Conservation (phyloP, 139 green algal genomes). For the Chlamydomonas applanata region DNA sequence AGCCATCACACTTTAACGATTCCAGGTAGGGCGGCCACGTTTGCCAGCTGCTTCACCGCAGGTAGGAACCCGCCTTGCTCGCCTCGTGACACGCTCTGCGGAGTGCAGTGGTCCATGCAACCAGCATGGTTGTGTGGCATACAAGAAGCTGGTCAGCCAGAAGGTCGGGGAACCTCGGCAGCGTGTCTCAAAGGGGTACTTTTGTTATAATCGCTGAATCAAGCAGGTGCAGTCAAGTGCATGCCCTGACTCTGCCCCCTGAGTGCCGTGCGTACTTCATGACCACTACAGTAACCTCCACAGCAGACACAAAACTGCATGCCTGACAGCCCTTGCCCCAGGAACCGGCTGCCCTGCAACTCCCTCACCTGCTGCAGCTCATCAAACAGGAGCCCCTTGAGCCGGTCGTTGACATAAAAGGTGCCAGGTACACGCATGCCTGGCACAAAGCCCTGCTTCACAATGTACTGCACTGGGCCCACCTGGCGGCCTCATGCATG, state of each 20-base stretch:
- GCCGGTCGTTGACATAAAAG: constrained; percentile 82
- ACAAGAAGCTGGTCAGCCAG: too few relatives aligned
- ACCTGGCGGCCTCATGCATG: constrained; percentile 11
- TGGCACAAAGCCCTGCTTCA: constrained; percentile 73
- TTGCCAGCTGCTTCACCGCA: constrained; percentile 88
- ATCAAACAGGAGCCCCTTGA: constrained; percentile 75
- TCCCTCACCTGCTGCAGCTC: constrained; percentile 61
- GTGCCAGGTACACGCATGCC: constrained; percentile 77
- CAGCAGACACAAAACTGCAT: background rate
- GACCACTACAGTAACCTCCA: background rate
- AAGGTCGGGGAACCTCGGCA: too few relatives aligned
- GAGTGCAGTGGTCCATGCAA: background rate
- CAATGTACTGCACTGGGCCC: constrained; percentile 37
- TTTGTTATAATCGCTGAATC: too few relatives aligned
- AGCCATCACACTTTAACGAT: constrained; percentile 67
- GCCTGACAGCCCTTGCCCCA: too few relatives aligned
- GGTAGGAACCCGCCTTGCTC: constrained; percentile 81
- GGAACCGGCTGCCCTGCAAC: constrained; percentile 26
- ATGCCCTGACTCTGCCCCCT: too few relatives aligned
- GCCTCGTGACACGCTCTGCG: background rate
- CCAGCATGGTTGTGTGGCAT: too few relatives aligned
- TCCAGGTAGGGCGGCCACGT: constrained; percentile 84
- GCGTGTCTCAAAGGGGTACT: too few relatives aligned
- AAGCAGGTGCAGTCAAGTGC: too few relatives aligned
- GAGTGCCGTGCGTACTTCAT: too few relatives aligned